These are phyloP conservation scores for Calendula officinalis DNA, from an alignment of 129 eudicot genomes.

Conservation along the genomic window DNA sequence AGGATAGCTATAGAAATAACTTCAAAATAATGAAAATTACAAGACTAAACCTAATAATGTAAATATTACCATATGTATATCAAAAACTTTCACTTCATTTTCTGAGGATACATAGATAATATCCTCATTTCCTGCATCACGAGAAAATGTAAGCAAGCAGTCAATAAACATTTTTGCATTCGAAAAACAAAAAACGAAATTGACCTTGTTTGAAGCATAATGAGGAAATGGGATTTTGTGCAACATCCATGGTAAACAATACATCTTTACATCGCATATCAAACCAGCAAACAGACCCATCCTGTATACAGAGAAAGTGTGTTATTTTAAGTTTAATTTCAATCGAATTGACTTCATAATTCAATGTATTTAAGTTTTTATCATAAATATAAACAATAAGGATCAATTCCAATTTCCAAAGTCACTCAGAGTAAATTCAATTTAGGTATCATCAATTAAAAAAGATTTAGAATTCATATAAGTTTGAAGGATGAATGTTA, in stretches of 20 bases:
- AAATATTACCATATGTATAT: conserved; percentile 70
- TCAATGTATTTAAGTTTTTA: too few species aligned
- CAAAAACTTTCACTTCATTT: conserved; percentile 78
- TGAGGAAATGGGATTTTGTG: conserved; percentile 69
- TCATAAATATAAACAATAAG: too few species aligned
- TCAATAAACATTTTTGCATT: background rate
- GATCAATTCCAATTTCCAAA: conserved; percentile 4
- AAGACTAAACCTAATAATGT: conserved; percentile 8
- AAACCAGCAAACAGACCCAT: conserved; percentile 81
- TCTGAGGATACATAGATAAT: conserved; percentile 62
- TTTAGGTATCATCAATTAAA: background rate
- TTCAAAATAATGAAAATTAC: background rate
- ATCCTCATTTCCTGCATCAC: conserved; percentile 74
- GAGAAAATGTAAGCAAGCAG: conserved; percentile 3
- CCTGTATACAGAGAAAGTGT: too few species aligned
- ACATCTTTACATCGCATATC: conserved; percentile 90
- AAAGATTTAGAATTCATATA: too few species aligned
- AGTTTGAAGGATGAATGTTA: conserved; percentile 3
- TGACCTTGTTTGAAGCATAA: conserved; percentile 83
- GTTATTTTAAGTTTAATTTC: too few species aligned
- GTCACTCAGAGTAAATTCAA: background rate
- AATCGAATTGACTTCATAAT: too few species aligned
- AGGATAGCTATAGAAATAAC: conserved; percentile 48
- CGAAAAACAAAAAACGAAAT: conserved; percentile 5
- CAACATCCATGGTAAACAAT: conserved; percentile 52